A percentile compares a stretch with the other conserved stretches of the same genome.
Evolutionary conservation across 306 rosid genomes (phyloP).

Genomic region (Mimosa pudica): DNA sequence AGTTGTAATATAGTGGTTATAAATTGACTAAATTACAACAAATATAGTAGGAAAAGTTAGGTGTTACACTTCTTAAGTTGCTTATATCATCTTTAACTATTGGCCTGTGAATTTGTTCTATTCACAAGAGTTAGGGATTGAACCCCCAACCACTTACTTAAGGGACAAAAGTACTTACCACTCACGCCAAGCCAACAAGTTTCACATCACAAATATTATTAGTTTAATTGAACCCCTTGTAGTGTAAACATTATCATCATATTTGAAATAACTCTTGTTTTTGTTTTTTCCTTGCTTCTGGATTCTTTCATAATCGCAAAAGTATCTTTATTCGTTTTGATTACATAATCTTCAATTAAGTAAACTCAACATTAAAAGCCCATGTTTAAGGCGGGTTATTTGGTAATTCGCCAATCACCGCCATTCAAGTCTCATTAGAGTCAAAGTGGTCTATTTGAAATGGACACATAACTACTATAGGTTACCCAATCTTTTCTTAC

Average conservation of each 20-base stretch:
- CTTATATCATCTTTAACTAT: no score
- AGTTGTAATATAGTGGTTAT: no score
- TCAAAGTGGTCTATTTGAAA: not conserved
- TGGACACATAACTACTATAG: slow-evolving; percentile 1
- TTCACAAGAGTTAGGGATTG: no score
- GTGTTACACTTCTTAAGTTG: no score
- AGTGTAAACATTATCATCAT: not conserved
- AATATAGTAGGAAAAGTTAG: no score
- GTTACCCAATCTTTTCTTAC: slow-evolving; percentile 1
- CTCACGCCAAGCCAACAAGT: no score
- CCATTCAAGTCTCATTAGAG: not conserved
- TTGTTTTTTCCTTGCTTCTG: not conserved
- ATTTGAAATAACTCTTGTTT: not conserved
- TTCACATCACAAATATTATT: not conserved
- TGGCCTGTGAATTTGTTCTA: no score
- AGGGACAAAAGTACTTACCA: no score
- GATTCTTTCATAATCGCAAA: not conserved
- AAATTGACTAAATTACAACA: no score
- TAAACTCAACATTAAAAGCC: not conserved
- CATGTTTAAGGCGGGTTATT: not conserved
- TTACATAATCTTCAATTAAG: not conserved
- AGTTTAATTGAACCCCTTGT: not conserved
- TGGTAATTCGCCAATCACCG: not conserved
- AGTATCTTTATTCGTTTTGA: not conserved
- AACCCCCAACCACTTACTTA: no score